Conservation (phyloP, 2,329 filamentous ascomycete genomes). For the Alternaria sp. region DNA sequence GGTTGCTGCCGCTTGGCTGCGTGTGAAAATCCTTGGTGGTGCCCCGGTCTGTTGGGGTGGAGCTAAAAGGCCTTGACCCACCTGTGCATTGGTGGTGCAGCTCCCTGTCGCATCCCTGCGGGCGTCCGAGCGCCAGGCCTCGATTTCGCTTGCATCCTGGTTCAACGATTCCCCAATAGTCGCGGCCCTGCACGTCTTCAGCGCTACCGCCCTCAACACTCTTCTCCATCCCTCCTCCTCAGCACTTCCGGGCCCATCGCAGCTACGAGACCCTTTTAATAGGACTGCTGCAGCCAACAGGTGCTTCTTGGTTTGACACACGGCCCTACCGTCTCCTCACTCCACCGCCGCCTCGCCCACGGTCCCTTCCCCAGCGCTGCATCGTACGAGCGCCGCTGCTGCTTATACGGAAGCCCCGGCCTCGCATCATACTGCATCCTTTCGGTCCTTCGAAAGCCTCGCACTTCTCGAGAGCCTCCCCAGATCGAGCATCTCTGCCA, state of each 20-base stretch:
- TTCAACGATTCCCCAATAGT: slow-evolving; percentile 38
- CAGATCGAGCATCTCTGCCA: slow-evolving; percentile 20
- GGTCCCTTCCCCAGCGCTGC: slow-evolving; percentile 27
- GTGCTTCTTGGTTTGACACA: slow-evolving; percentile 18
- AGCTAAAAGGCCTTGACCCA: slow-evolving; percentile 29
- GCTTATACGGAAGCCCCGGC: slow-evolving; percentile 38
- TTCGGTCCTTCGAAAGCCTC: slow-evolving; percentile 24
- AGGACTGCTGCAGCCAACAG: slow-evolving; percentile 26
- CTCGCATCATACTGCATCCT: slow-evolving; percentile 21
- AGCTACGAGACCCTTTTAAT: slow-evolving; percentile 43
- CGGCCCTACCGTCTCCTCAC: slow-evolving; percentile 21
- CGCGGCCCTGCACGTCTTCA: slow-evolving; percentile 37
- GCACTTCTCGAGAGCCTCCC: slow-evolving; percentile 14
- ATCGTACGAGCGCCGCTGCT: slow-evolving; percentile 17
- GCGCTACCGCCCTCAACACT: slow-evolving; percentile 46
- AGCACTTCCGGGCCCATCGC: slow-evolving; percentile 42
- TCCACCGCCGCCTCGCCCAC: slow-evolving; percentile 21
- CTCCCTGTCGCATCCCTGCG: slow-evolving; percentile 18
- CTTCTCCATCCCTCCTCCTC: slow-evolving; percentile 31
- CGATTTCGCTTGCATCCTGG: slow-evolving; percentile 42
- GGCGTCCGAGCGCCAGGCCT: slow-evolving; percentile 27
- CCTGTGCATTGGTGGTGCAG: slow-evolving; percentile 37
- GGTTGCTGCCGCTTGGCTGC: slow-evolving; percentile 40
- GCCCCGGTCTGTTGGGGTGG: slow-evolving; percentile 44
- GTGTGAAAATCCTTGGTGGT: slow-evolving; percentile 35